A percentile compares a stretch with the other conserved stretches of the same genome.
phyloP scores from a whole-genome alignment of 257 asterid species.

The Striga asiatica region DNA sequence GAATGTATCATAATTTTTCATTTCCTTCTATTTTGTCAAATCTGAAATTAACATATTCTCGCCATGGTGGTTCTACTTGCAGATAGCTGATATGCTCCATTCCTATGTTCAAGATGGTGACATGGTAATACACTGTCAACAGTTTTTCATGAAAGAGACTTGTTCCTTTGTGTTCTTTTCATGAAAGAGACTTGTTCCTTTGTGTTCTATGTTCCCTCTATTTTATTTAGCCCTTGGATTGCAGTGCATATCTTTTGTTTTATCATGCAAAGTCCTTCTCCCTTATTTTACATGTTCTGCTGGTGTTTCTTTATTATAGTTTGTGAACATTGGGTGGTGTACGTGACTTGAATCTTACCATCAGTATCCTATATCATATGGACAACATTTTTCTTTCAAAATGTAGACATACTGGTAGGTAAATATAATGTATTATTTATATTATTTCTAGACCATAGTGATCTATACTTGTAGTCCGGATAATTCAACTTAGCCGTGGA shows the following conservation, averaged over 20 bases:
- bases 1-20: background rate
- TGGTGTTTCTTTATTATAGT: background rate
- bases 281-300: background rate
- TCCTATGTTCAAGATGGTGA: constrained; percentile 78
- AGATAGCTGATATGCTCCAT: constrained; percentile 73
- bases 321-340: background rate
- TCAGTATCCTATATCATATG: background rate
- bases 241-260: background rate
- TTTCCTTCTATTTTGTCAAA: background rate
- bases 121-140: constrained; percentile 39
- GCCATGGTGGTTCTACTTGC: constrained; percentile 24
- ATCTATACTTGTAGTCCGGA: background rate
- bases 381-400: background rate
- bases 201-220: background rate
- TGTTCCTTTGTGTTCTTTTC: background rate
- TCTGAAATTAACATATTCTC: constrained; percentile 1
- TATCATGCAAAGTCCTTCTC: background rate
- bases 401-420: background rate
- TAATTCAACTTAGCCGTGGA: too few species aligned
- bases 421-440: background rate
- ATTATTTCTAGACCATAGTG: background rate
- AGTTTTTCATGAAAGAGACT: background rate
- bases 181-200: background rate
- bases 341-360: background rate
- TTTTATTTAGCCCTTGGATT: background rate